Evolutionary conservation across 352 stramenopile genomes (phyloP).

Genomic region (Pythium biforme): DNA sequence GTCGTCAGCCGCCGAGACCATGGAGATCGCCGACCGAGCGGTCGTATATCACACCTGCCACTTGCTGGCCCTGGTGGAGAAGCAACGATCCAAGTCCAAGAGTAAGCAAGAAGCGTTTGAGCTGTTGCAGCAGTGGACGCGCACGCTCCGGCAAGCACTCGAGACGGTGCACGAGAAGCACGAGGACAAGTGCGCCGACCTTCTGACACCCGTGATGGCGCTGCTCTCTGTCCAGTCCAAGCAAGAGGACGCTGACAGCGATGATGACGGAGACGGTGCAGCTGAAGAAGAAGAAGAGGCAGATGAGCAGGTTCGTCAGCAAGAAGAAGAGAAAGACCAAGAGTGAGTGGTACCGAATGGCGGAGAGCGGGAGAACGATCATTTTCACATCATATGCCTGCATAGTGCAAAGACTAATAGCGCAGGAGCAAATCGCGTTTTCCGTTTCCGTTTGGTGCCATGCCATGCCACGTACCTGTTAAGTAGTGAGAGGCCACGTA

Average conservation of each 20-base stretch:
- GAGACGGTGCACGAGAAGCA: slow-evolving; percentile 34
- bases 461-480: no score
- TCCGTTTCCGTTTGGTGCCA: no score
- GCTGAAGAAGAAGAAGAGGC: neutral
- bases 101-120: slow-evolving; percentile 24
- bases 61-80: slow-evolving; percentile 51
- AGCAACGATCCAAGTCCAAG: slow-evolving; percentile 24
- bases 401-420: no score
- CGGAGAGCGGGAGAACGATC: no score
- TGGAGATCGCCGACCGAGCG: slow-evolving; percentile 56
- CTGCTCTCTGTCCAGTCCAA: slow-evolving; percentile 8
- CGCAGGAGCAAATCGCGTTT: no score
- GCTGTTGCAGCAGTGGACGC: slow-evolving; percentile 40
- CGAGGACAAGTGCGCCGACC: slow-evolving; percentile 47
- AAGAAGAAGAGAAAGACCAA: neutral
- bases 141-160: slow-evolving; percentile 40
- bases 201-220: slow-evolving; percentile 38
- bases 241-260: slow-evolving; percentile 3
- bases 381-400: no score
- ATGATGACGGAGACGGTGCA: neutral
- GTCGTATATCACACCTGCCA: slow-evolving; percentile 68
- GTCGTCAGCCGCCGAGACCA: slow-evolving; percentile 42
- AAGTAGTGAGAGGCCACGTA: no score
- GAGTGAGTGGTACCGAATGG: neutral
- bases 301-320: neutral